These are phyloP conservation scores for Ogataea paradorogensis DNA, from an alignment of 805 yeast species.

Conservation along the genomic window DNA sequence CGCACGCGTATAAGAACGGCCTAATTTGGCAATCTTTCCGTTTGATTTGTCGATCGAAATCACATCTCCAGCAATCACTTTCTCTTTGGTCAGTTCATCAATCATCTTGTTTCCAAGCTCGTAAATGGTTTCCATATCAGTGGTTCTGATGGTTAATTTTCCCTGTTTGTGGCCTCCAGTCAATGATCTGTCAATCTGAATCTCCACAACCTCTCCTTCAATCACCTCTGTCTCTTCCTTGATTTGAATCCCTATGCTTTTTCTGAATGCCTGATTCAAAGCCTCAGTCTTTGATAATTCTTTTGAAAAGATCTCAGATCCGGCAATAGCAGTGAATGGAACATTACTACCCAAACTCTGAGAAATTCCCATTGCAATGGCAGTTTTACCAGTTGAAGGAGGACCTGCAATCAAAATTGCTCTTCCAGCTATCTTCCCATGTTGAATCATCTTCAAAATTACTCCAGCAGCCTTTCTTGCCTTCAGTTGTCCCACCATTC, in stretches of 20 bases:
- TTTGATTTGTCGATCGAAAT: constrained; percentile 96
- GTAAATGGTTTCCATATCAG: constrained; percentile 87
- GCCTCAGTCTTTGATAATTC: constrained; percentile 97
- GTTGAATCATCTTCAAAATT: constrained; percentile 87
- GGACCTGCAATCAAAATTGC: constrained; percentile 96
- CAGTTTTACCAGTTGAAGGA: constrained; percentile 98
- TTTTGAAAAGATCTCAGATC: constrained; percentile 90
- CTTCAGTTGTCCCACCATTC: constrained; percentile 73
- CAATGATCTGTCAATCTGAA: constrained; percentile 92
- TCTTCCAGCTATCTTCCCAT: constrained; percentile 90
- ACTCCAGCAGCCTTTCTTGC: constrained; percentile 95
- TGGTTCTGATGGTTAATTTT: constrained; percentile 82
- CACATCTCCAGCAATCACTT: constrained; percentile 93
- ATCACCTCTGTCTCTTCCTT: constrained; percentile 97
- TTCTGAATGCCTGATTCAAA: constrained; percentile 91
- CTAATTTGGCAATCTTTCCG: constrained; percentile 95
- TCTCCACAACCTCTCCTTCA: constrained; percentile 96
- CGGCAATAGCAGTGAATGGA: constrained; percentile 97
- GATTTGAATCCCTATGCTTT: constrained; percentile 93
- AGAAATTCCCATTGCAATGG: constrained; percentile 91
- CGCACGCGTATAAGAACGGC: constrained; percentile 97
- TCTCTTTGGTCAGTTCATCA: constrained; percentile 91
- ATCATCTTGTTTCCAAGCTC: constrained; percentile 45
- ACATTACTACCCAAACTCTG: constrained; percentile 97
- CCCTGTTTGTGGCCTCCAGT: constrained; percentile 83